Conservation (phyloP, 345 rosid species). For the Syzygium grande region DNA sequence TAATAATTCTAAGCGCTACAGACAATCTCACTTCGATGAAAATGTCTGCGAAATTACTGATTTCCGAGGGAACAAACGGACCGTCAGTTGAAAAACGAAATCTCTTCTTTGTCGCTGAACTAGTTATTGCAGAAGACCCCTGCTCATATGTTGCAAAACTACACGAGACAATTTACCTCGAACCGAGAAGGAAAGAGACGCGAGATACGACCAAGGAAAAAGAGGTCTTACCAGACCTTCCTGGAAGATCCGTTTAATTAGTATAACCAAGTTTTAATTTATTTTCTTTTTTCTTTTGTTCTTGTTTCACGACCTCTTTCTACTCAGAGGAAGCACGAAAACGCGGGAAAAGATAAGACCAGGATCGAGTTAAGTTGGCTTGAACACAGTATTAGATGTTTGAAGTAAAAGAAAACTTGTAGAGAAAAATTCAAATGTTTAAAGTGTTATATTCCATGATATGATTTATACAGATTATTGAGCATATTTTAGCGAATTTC, state of each 20-base stretch:
- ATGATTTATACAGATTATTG: neutral
- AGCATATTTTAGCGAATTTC: neutral
- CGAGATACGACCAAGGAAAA: neutral
- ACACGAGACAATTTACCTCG: neutral
- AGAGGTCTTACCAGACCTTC: neutral
- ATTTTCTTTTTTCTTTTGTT: neutral
- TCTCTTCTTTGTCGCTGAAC: neutral
- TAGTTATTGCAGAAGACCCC: neutral
- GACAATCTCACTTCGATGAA: neutral
- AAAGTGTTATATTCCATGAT: neutral
- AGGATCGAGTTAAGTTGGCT: neutral
- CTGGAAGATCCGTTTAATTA: neutral
- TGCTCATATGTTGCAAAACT: neutral
- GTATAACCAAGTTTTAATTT: neutral
- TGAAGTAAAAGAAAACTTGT: neutral
- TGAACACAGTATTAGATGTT: neutral
- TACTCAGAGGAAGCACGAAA: neutral
- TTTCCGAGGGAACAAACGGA: neutral
- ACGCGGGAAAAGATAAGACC: neutral
- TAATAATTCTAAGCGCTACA: neutral
- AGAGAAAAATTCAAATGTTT: neutral
- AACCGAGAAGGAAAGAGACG: neutral
- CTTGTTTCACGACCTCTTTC: neutral
- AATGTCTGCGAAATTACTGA: neutral
- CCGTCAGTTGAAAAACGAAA: accelerated